These are phyloP conservation scores for Cordyceps militaris DNA, from an alignment of 2,329 filamentous ascomycete species.

Conservation along the genomic window DNA sequence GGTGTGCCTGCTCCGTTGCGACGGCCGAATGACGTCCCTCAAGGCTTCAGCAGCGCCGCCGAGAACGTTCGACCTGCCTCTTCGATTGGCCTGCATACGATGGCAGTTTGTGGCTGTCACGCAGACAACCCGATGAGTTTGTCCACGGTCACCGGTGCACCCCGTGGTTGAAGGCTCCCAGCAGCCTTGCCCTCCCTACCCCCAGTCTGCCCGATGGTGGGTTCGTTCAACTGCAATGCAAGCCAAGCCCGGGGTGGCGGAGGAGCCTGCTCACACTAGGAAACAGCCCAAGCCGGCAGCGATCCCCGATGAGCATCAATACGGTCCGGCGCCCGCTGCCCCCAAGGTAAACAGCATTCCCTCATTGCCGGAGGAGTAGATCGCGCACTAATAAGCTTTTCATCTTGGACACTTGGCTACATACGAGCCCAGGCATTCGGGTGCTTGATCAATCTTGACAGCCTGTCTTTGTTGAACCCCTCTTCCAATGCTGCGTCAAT, in stretches of 20 bases:
- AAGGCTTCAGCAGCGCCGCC: background rate
- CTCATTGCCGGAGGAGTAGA: too few relatives aligned
- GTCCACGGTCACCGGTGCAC: background rate
- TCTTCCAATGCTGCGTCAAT: background rate
- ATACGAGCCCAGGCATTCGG: too few relatives aligned
- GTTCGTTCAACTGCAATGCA: slow-evolving; percentile 1
- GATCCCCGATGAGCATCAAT: background rate
- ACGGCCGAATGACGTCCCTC: background rate
- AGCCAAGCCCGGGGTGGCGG: background rate
- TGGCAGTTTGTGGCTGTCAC: background rate
- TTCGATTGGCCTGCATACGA: background rate
- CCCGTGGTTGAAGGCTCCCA: background rate
- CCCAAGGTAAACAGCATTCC: background rate
- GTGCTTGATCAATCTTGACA: too few relatives aligned
- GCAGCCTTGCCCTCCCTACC: background rate
- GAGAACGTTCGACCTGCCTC: background rate
- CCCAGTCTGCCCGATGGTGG: background rate
- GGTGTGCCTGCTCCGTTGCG: background rate
- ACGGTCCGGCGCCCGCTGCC: background rate
- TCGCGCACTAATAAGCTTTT: too few relatives aligned
- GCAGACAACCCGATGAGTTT: background rate
- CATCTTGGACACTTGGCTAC: too few relatives aligned
- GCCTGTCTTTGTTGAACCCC: background rate
- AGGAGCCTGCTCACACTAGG: background rate
- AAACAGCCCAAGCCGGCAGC: background rate